These are phyloP conservation scores for Taiozyma sp. DNA, from an alignment of 1,139 yeast genomes.

Conservation along the genomic window DNA sequence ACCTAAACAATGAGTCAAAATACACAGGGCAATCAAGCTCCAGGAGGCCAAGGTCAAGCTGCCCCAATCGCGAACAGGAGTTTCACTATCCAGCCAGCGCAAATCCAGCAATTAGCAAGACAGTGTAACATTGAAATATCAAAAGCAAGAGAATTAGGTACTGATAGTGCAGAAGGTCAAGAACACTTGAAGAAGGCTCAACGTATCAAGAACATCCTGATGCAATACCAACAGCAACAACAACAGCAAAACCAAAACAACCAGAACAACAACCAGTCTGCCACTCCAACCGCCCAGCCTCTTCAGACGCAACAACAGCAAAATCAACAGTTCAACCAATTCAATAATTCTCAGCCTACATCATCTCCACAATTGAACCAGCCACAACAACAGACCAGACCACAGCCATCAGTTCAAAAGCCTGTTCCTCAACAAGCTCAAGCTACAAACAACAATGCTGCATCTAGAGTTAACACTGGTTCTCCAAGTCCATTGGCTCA, in stretches of 20 bases:
- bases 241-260: slow-evolving; percentile 17
- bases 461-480: slow-evolving; percentile 9
- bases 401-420: slow-evolving; percentile 1
- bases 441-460: slow-evolving; percentile 2
- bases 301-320: slow-evolving; percentile 18
- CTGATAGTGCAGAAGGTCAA: slow-evolving; percentile 63
- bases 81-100: slow-evolving; percentile 39
- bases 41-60: not conserved
- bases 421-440: slow-evolving; percentile 1
- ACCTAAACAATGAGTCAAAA: slow-evolving; percentile 4
- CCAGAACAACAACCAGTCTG: slow-evolving; percentile 10
- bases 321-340: slow-evolving; percentile 10
- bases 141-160: slow-evolving; percentile 51
- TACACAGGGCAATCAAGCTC: slow-evolving; percentile 1
- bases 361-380: slow-evolving; percentile 12
- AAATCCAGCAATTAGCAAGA: slow-evolving; percentile 55
- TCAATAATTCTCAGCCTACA: slow-evolving; percentile 13
- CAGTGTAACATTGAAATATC: slow-evolving; percentile 58
- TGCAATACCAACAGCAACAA: slow-evolving; percentile 22
- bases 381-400: slow-evolving; percentile 8
- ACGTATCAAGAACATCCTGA: slow-evolving; percentile 34
- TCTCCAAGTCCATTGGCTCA: slow-evolving; percentile 19
- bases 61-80: not conserved
- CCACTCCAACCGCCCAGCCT: slow-evolving; percentile 13
- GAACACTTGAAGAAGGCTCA: slow-evolving; percentile 65